Base-by-base conservation (phyloP, 2,329 filamentous ascomycete species). In the Emmonsiellopsis sp. region DNA sequence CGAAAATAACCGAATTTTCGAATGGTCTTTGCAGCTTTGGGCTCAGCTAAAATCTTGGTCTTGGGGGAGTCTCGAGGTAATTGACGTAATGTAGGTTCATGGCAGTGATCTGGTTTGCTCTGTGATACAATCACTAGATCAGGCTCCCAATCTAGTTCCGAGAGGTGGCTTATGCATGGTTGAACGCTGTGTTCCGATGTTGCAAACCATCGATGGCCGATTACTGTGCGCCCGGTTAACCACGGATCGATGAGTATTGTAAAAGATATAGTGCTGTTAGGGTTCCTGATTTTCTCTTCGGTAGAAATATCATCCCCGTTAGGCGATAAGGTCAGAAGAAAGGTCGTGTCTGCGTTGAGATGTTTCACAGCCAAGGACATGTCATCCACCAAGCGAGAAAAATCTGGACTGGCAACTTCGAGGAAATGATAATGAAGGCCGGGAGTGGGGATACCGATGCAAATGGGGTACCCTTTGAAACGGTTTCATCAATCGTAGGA, bases 171-270 rank as follows among this genome's bases (percentile, higher is more conserved):
- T 54, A 88, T 76, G 58, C 79, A 82, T 45, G 82, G 73, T 30
- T 73, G 72, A 15, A 74, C 67, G 43, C 73, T 81, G 57, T 82
- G 82, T 45, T 74, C 75, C 2, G 82, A 78, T 40, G 76, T 77
- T 16, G 82, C 83, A 66, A 87, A 83, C 62, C 75, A 77, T 31
- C 79, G 73, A 61, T 82, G 81, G 61, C 81, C 75, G 57, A 84
- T 78, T 51, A 78, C 79, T 9, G 82, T 81, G 3, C 79, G 71
- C 0, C 83, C 82, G 9, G 75, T 73, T 34, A 88, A 75, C 82
- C 85, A 89, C 3, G 87, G 86, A 65, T 91, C 86, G 50, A 89
- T 69, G 41, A 90, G 76, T 51, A 90, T 78, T 13, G 79, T 82
- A 66, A 85, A 89, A 13, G 46, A 20, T 3, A 79, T 55, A 9